Conservation (phyloP, 106 monocot species). For the Hemerocallis citrina region DNA sequence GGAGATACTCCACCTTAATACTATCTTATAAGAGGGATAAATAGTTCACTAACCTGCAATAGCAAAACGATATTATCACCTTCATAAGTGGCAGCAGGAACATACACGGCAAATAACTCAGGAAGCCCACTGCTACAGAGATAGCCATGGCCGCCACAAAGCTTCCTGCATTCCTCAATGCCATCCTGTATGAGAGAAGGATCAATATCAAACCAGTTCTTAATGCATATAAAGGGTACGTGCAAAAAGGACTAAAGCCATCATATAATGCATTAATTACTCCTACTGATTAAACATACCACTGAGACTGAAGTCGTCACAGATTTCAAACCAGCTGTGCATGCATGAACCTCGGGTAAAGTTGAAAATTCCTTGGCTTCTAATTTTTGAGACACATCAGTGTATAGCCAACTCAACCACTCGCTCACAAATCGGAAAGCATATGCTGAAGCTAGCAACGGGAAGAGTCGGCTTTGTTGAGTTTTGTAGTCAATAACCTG, state of each 20-base stretch:
- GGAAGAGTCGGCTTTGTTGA: slow-evolving; percentile 94
- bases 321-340: slow-evolving; percentile 9
- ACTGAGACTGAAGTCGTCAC: background rate
- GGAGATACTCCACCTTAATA: too few species aligned
- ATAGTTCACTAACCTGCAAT: slow-evolving; percentile 56
- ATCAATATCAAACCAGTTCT: background rate
- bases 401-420: slow-evolving; percentile 37
- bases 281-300: background rate
- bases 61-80: slow-evolving; percentile 89
- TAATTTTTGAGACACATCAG: slow-evolving; percentile 3
- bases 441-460: background rate
- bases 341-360: slow-evolving; percentile 90
- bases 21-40: too few species aligned
- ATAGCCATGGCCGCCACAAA: slow-evolving; percentile 98
- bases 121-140: slow-evolving; percentile 97
- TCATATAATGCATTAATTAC: background rate
- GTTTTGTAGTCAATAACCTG: slow-evolving; percentile 96
- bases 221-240: background rate
- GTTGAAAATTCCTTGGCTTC: slow-evolving; percentile 16
- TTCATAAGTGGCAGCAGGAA: slow-evolving; percentile 94
- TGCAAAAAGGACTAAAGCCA: background rate
- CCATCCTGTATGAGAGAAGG: slow-evolving; percentile 53
- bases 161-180: slow-evolving; percentile 96
- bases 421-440: slow-evolving; percentile 94
- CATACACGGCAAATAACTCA: slow-evolving; percentile 92